These are phyloP conservation scores for Begonia fuchsioides DNA, from an alignment of 306 rosid genomes.

Conservation along the genomic window DNA sequence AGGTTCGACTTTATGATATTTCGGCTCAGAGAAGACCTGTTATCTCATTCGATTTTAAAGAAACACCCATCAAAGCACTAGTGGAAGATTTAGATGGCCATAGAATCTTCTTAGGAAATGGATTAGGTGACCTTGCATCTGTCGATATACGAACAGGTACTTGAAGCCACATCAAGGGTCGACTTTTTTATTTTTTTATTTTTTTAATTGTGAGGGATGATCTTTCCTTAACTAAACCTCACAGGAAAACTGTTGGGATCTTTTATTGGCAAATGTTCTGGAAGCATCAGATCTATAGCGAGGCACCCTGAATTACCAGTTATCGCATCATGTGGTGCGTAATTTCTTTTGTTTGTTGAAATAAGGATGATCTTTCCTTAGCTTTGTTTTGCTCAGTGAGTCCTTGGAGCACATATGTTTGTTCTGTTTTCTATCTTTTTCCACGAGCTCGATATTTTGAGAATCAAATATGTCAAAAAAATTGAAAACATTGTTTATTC, in stretches of 20 bases:
- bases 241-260: slow-evolving; percentile 75
- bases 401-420: too few relatives aligned
- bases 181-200: neutral
- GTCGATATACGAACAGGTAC: slow-evolving; percentile 81
- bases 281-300: slow-evolving; percentile 84
- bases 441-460: too few relatives aligned
- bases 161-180: neutral
- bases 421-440: too few relatives aligned
- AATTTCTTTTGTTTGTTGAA: neutral
- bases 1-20: slow-evolving; percentile 89
- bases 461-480: too few relatives aligned
- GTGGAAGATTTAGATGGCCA: slow-evolving; percentile 67
- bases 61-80: slow-evolving; percentile 71
- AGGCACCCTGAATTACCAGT: slow-evolving; percentile 80
- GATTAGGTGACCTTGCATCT: slow-evolving; percentile 89
- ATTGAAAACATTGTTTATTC: too few relatives aligned
- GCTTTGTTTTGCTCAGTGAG: neutral
- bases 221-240: neutral
- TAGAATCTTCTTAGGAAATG: slow-evolving; percentile 74
- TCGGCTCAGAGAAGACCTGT: slow-evolving; percentile 92
- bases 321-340: slow-evolving; percentile 84
- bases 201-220: too few relatives aligned
- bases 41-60: slow-evolving; percentile 59
- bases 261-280: slow-evolving; percentile 84
- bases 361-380: slow-evolving; percentile 5